Percentiles rank a stretch among this genome's conserved stretches.
phyloP scores from a whole-genome alignment of 371 early-diverging fungal species.

The Entomophthora muscae region DNA sequence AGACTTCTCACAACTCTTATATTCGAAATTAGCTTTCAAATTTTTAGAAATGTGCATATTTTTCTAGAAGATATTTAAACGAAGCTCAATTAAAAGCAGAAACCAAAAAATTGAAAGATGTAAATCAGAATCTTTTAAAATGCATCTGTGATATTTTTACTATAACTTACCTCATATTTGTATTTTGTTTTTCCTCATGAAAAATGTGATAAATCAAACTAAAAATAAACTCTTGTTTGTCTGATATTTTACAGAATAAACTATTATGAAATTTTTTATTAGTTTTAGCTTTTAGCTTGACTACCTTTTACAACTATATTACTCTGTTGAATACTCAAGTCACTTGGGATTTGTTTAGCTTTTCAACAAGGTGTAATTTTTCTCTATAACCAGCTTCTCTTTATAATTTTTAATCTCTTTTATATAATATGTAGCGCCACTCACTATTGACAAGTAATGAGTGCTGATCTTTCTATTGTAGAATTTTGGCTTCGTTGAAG shows the following conservation, averaged over 20 bases:
- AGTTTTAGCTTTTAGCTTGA: too few species aligned
- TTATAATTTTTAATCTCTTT: not conserved
- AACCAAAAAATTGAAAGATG: not conserved
- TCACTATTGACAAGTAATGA: not conserved
- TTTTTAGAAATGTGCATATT: not conserved
- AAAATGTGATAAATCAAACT: too few species aligned
- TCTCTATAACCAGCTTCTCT: not conserved
- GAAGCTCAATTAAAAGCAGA: not conserved
- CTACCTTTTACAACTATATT: not conserved
- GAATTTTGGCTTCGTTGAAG: constrained; percentile 95
- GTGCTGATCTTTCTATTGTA: constrained; percentile 13
- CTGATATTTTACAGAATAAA: too few species aligned
- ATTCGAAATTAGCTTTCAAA: not conserved
- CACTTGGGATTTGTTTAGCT: not conserved
- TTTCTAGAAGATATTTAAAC: not conserved
- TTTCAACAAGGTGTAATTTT: not conserved
- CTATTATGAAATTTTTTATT: too few species aligned
- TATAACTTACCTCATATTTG: too few species aligned
- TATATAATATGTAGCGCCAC: not conserved
- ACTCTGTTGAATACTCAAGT: not conserved
- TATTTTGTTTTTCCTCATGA: too few species aligned
- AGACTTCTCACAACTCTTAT: not conserved
- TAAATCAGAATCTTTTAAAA: too few species aligned
- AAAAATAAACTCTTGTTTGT: too few species aligned
- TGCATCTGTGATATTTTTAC: too few species aligned